Percentiles rank a stretch among this genome's conserved stretches.
Evolutionary conservation across 2,329 filamentous ascomycete species (phyloP).

Genomic region (Sarocladium strictum): DNA sequence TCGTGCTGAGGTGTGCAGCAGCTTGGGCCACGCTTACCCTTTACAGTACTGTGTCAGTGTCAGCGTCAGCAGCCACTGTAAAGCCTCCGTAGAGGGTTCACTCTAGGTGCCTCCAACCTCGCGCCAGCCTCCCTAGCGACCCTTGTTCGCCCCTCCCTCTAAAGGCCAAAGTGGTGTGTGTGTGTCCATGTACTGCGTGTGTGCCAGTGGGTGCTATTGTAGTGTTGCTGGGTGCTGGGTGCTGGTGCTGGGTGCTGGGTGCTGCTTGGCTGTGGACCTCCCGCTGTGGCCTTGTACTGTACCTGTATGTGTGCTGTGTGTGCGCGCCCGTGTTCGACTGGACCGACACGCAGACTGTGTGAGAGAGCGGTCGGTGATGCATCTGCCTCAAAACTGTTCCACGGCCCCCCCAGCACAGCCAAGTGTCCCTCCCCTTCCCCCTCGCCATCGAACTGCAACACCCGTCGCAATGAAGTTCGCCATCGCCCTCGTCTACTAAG

Average conservation of each 20-base stretch:
- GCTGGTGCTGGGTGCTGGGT: no score
- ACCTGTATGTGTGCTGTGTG: not conserved
- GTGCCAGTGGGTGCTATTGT: not conserved
- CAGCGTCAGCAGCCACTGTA: no score
- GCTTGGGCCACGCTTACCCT: no score
- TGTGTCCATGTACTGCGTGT: slow-evolving; percentile 3
- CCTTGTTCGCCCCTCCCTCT: not conserved
- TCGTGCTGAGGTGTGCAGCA: slow-evolving; percentile 3
- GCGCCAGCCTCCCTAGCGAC: not conserved
- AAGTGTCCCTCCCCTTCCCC: slow-evolving; percentile 27
- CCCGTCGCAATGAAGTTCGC: slow-evolving; percentile 49
- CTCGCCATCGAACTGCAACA: slow-evolving; percentile 41
- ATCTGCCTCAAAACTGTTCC: slow-evolving; percentile 28
- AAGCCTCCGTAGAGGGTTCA: not conserved
- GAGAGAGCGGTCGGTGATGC: slow-evolving; percentile 3
- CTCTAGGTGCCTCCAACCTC: not conserved
- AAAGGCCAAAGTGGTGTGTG: not conserved
- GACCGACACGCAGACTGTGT: not conserved
- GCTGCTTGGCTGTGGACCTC: no score
- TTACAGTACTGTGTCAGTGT: no score
- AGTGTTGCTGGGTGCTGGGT: not conserved
- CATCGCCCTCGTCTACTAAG: slow-evolving; percentile 38
- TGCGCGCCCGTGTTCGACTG: not conserved
- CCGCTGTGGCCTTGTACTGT: not conserved
- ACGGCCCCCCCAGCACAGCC: slow-evolving; percentile 23